Evolutionary conservation across 257 asterid species (phyloP).

Genomic region (Fraxinus excelsior): DNA sequence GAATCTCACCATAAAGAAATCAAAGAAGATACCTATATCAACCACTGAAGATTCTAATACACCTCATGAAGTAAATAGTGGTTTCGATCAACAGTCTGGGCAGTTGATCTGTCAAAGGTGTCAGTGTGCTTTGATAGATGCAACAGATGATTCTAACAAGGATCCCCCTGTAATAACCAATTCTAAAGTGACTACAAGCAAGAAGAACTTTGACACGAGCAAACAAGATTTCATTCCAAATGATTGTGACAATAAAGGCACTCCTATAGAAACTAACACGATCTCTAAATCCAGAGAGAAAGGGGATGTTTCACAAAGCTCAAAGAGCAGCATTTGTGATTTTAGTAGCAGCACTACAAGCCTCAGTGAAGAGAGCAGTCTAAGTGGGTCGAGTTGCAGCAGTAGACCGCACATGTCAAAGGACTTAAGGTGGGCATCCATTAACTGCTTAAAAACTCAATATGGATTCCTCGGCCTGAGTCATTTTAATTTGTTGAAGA

Average conservation of each 20-base stretch:
- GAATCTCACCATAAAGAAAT: conserved; percentile 54
- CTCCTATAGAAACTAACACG: conserved; percentile 35
- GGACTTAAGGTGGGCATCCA: conserved; percentile 52
- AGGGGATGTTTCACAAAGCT: conserved; percentile 76
- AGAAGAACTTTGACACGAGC: conserved; percentile 29
- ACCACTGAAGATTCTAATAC: conserved; percentile 26
- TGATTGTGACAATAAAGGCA: conserved; percentile 33
- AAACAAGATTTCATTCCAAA: conserved; percentile 28
- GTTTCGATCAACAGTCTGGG: conserved; percentile 32
- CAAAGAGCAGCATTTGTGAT: conserved; percentile 83
- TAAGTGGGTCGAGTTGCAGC: conserved; percentile 58
- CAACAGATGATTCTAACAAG: conserved; percentile 35
- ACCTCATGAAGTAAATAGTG: conserved; percentile 32
- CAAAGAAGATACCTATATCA: conserved; percentile 39
- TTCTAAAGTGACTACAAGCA: conserved; percentile 25
- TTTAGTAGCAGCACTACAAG: conserved; percentile 76
- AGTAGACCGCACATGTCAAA: conserved; percentile 92
- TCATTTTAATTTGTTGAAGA: conserved; percentile 63
- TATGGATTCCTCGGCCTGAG: conserved; percentile 51
- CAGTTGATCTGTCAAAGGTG: conserved; percentile 76
- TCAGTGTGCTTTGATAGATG: conserved; percentile 65
- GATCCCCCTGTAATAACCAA: conserved; percentile 28
- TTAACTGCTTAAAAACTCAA: conserved; percentile 34
- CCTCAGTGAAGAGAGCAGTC: conserved; percentile 77
- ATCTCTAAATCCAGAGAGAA: conserved; percentile 47